A percentile compares a stretch with the other conserved stretches of the same genome.
Conservation (phyloP, 1,139 yeast species). For the Pichia sp. region DNA sequence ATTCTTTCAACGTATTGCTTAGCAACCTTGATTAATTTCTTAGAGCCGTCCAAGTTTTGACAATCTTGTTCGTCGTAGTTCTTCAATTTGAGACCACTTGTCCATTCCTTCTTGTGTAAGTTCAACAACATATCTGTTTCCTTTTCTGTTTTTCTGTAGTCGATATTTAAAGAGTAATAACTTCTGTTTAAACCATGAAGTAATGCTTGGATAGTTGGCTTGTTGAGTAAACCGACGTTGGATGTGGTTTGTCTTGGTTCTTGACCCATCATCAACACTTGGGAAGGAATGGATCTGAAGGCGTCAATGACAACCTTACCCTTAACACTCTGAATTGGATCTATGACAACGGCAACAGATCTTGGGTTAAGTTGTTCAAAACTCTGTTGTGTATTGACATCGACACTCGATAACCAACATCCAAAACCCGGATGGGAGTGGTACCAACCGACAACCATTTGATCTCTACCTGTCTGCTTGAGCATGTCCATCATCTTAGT, state of each 20-base stretch:
- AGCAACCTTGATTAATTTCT: slow-evolving; percentile 86
- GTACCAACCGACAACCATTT: slow-evolving; percentile 99
- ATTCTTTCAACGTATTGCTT: slow-evolving; percentile 88
- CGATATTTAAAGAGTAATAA: slow-evolving; percentile 93
- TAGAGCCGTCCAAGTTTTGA: slow-evolving; percentile 69
- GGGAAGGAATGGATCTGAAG: slow-evolving; percentile 88
- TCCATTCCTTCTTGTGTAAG: slow-evolving; percentile 96
- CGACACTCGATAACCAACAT: slow-evolving; percentile 98
- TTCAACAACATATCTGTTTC: slow-evolving; percentile 95
- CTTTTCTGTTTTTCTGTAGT: slow-evolving; percentile 87
- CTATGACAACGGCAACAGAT: slow-evolving; percentile 97
- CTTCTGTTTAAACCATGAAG: slow-evolving; percentile 97
- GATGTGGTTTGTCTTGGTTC: slow-evolving; percentile 99
- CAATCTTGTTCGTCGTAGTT: slow-evolving; percentile 81
- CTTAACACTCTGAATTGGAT: slow-evolving; percentile 97
- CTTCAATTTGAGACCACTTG: slow-evolving; percentile 78
- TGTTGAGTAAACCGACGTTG: slow-evolving; percentile 91
- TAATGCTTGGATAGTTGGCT: slow-evolving; percentile 97
- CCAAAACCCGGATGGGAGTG: slow-evolving; percentile 99
- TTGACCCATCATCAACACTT: slow-evolving; percentile 90
- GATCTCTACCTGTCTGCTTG: slow-evolving; percentile 97
- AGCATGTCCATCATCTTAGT: slow-evolving; percentile 99
- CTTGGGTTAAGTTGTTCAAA: slow-evolving; percentile 94
- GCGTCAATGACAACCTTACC: slow-evolving; percentile 99
- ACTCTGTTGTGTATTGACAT: slow-evolving; percentile 96